Base-by-base conservation (phyloP, 2,329 filamentous ascomycete species). In the Colletotrichum costaricense region DNA sequence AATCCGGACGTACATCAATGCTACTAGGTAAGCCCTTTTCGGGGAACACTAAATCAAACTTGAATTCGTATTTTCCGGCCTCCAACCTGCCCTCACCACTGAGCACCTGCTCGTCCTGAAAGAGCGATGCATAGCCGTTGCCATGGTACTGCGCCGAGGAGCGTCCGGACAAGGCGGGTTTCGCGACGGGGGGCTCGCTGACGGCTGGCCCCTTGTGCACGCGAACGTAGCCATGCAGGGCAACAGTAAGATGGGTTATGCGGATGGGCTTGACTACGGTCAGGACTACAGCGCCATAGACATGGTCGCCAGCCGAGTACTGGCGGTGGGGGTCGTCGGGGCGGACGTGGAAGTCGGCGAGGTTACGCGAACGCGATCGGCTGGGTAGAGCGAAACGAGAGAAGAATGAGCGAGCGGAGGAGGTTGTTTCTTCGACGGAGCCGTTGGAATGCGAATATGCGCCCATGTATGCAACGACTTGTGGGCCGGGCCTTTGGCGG, bases 81-180 rank as follows among this genome's bases (percentile, higher is more conserved):
- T 93, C 91, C 46, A 97, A 84, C 77, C 92, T 89, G 16, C 94
- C 94, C 78, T 95, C 93, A 26, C 93, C 94, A 79, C 93, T 95
- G 46, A 97, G 84, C 16, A 94, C 92, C 80, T 92, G 89, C 83
- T 97, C 94, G 79, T 97, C 94, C 81, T 95, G 92, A 79, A 96
- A 97, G 58, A 97, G 85, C 55, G 93, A 93, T n/a, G 92, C 93
- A 77, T 94, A 91, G 38, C 94, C 93, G 84, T 94, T 94, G 77
- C 92, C 93, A 78, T 92, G 92, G 79, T 94, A 94, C 76, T 88
- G 88, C 30, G 76, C 78, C 71, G 77, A 84, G 79, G 82, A 74
- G 77, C 83, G 77, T 76, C 81, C 76, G 80, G 82, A 77, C 26
- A 83, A 80, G 26, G 85, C 80, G 6, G 85, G 83, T 59, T 86